Evolutionary conservation across 2,329 filamentous ascomycete genomes (phyloP), one percentile per base, ranked within the genome.

Genomic region (Helminthosporium solani): DNA sequence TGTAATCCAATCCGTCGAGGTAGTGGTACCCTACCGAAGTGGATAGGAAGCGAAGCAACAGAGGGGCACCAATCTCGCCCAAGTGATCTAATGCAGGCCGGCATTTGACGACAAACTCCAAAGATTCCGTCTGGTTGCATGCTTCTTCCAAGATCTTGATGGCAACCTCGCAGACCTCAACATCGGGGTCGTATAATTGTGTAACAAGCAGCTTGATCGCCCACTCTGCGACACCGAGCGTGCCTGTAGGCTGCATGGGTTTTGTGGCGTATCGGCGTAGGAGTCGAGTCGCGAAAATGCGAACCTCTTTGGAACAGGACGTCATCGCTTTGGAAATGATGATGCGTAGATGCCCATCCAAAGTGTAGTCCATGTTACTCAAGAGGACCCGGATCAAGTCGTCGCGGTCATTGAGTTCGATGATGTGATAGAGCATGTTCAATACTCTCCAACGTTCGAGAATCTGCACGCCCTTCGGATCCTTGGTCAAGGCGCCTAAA

Each of bases 351-450:
- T 99, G 94, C 1, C 91, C 92, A 49, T 76, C 74, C 19, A 95
- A 75, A 16, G 85, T 87, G 66, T 96, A 99, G 71, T 99, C 92
- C 71, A 99, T 91, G 61, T 91, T 94, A 39, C 87, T 86, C 7
- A 99, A 78, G 25, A 99, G 79, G 8, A 92, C 79, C 65, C 91
- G 90, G 66, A 97, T 90, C 48, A 99, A 77, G 67, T 99, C 94
- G 36, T 92, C 90, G 2, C 94, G 86, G 68, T 94, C 87, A 59
- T 88, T 90, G 35, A 96, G 78, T 63, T 97, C 92, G 47, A 96
- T 82, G 50, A 99, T 96, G 70, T 97, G 94, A 67, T 99, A 99
- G 78, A 97, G 95, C 90, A 99, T 99, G 70, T 97, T 97, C 73
- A 96, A 91, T 79, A 99, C 95, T 59, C 90, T 89, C 92, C 94